Conservation (phyloP, 495 filamentous ascomycete genomes). For the Penicillium macrosclerotiorum region DNA sequence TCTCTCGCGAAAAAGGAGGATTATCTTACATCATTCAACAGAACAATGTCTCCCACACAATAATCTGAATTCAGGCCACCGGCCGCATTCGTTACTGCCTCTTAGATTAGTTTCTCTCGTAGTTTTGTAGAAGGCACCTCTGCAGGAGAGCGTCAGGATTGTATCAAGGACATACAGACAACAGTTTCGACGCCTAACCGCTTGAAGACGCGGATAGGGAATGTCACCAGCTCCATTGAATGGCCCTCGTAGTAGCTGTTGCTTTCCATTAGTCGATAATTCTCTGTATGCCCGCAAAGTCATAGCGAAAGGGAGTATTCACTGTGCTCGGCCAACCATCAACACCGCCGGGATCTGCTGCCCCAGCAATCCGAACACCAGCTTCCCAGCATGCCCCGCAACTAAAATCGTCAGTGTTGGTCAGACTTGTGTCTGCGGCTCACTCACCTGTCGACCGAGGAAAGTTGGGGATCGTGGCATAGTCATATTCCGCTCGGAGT, state of each 20-base stretch:
- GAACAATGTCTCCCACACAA: constrained; percentile 68
- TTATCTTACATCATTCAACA: constrained; percentile 65
- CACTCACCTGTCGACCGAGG: constrained; percentile 61
- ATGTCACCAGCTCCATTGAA: constrained; percentile 64
- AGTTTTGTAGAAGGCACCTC: not conserved
- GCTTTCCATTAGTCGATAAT: not conserved
- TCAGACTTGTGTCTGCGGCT: not conserved
- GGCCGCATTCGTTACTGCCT: constrained; percentile 70
- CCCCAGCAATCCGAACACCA: constrained; percentile 67
- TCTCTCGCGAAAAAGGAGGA: too few species aligned
- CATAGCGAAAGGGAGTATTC: constrained; percentile 32
- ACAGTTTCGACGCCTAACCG: constrained; percentile 63
- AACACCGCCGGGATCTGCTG: constrained; percentile 59
- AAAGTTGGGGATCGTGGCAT: constrained; percentile 64
- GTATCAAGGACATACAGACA: constrained; percentile 45
- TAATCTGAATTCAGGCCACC: constrained; percentile 70
- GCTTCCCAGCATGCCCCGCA: constrained; percentile 68
- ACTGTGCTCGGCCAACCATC: constrained; percentile 76
- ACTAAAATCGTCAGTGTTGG: constrained; percentile 39
- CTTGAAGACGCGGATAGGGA: constrained; percentile 70
- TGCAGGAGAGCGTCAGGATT: not conserved
- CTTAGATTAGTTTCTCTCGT: constrained; percentile 6
- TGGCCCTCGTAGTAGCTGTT: constrained; percentile 75
- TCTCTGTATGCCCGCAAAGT: not conserved
- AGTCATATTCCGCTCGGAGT: constrained; percentile 57